Conservation (phyloP, 2,329 filamentous ascomycete genomes). For the Didymosphaeria variabile region DNA sequence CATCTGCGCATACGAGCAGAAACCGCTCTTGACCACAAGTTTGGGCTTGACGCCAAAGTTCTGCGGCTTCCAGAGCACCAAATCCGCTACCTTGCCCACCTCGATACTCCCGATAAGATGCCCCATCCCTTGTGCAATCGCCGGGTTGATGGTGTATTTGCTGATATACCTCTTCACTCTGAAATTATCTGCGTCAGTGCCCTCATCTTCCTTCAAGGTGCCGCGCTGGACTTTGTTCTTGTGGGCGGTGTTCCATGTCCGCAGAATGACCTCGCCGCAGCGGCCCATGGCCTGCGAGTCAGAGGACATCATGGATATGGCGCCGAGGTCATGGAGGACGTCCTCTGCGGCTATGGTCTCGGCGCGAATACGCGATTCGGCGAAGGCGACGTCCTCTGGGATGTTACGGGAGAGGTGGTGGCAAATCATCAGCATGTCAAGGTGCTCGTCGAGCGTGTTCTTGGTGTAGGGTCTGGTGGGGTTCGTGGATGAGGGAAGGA, state of each 20-base stretch:
- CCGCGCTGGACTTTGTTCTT: slow-evolving; percentile 94
- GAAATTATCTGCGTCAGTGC: slow-evolving; percentile 85
- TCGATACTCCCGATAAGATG: slow-evolving; percentile 89
- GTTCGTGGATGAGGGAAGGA: slow-evolving; percentile 90
- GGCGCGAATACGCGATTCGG: slow-evolving; percentile 90
- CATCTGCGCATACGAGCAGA: slow-evolving; percentile 87
- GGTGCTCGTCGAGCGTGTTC: slow-evolving; percentile 94
- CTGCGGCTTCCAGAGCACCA: slow-evolving; percentile 85
- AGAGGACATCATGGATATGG: slow-evolving; percentile 96
- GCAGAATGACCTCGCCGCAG: slow-evolving; percentile 89
- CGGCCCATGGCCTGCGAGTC: slow-evolving; percentile 98
- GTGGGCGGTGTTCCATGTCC: slow-evolving; percentile 97
- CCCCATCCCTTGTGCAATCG: slow-evolving; percentile 87
- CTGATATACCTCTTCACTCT: slow-evolving; percentile 90
- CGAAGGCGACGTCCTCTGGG: slow-evolving; percentile 94
- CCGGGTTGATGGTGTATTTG: slow-evolving; percentile 97
- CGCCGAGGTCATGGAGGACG: slow-evolving; percentile 91
- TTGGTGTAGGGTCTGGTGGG: slow-evolving; percentile 88
- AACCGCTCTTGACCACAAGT: slow-evolving; percentile 84
- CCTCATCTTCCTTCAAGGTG: slow-evolving; percentile 77
- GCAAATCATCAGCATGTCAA: slow-evolving; percentile 99
- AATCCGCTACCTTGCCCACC: slow-evolving; percentile 86
- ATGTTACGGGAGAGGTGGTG: slow-evolving; percentile 93
- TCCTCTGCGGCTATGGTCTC: slow-evolving; percentile 98
- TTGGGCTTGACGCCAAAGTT: slow-evolving; percentile 89